Evolutionary conservation across 176 grass and related monocot species (phyloP), one percentile per base, ranked within the genome.

Genomic region (Rhipidocladum racemiflorum): DNA sequence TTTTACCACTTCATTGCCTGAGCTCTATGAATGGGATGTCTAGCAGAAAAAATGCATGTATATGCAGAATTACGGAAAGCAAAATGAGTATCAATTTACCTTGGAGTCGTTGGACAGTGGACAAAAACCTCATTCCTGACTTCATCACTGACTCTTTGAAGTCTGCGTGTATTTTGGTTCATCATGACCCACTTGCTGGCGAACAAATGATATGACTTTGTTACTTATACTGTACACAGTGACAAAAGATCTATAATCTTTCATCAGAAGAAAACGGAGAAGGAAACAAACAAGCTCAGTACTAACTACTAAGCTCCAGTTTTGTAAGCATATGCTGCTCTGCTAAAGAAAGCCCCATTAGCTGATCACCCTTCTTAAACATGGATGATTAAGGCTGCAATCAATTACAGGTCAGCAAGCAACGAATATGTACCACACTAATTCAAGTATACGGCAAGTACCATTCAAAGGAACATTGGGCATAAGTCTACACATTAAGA

Each of bases 171-270:
- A 87, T 99, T 90, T 95, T 95, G 90, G 79, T 99, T 92, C 96
- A 99, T 99, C 96, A 99, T 99, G 55, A 99, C 96, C 96, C 96
- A 99, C 63, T 95, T 99, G 89, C 96, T 99, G 88, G 5, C 59
- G 83, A 91, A 87, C 24, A 85, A 74, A 20, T 11, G 3, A 61
- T 54, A 84, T n/a, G 25, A 54, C 13, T 48, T 23, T 5, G 51
- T 81, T 82, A 88, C 14, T 86, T 86, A 27, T 43, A 28, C 20
- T 73, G 39, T 81, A 77, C 44, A 61, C 24, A 57, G 2, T 61
- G 32, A 48, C 1, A 75, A 66, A 80, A 53, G 28, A 48, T 55
- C 15, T 49, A 27, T 7, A 74, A 25, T 2, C 79, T 14, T 78
- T 59, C 59, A 86, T 16, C 7, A 24, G 64, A 76, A 35, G 21